phyloP scores from a whole-genome alignment of 176 grass and related monocot species.

The Oryza rufipogon region DNA sequence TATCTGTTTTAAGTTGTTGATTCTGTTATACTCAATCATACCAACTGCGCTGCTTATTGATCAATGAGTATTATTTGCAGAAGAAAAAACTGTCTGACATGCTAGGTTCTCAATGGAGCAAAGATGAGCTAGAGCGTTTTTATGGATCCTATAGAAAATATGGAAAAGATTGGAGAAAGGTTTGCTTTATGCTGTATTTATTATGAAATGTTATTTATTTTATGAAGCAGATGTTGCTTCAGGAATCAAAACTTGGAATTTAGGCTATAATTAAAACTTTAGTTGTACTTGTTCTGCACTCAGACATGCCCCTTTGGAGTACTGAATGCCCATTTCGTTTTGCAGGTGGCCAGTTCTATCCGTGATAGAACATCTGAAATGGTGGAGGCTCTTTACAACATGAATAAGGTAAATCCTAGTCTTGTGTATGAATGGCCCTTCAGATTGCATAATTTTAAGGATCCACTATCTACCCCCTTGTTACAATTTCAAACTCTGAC shows the following conservation, averaged over 20 bases:
- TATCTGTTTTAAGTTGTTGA: conserved; percentile 33
- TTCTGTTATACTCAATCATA: background rate
- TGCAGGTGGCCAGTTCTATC: conserved; percentile 72
- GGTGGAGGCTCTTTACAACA: conserved; percentile 92
- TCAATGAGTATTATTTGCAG: conserved; percentile 55
- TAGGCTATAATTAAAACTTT: background rate
- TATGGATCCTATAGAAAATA: conserved; percentile 92
- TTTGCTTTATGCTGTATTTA: conserved; percentile 40
- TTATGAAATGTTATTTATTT: conserved; percentile 13
- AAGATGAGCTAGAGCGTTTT: conserved; percentile 94
- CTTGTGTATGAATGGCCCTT: background rate
- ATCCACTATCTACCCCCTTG: background rate
- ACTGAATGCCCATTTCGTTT: conserved; percentile 41
- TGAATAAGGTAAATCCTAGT: conserved; percentile 78
- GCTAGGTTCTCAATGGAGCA: conserved; percentile 93
- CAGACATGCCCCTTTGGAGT: conserved; percentile 7
- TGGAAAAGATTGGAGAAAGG: conserved; percentile 99
- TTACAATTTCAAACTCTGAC: background rate
- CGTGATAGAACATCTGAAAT: conserved; percentile 90
- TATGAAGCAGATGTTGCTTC: conserved; percentile 5
- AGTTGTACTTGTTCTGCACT: conserved; percentile 10
- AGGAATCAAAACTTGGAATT: background rate
- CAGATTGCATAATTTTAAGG: conserved; percentile 2
- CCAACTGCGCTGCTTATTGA: background rate
- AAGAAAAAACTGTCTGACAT: conserved; percentile 91